A percentile compares a stretch with the other conserved stretches of the same genome.
Evolutionary conservation across 768 basidiomycete species (phyloP).

Genomic region (Lactarius trivialis): DNA sequence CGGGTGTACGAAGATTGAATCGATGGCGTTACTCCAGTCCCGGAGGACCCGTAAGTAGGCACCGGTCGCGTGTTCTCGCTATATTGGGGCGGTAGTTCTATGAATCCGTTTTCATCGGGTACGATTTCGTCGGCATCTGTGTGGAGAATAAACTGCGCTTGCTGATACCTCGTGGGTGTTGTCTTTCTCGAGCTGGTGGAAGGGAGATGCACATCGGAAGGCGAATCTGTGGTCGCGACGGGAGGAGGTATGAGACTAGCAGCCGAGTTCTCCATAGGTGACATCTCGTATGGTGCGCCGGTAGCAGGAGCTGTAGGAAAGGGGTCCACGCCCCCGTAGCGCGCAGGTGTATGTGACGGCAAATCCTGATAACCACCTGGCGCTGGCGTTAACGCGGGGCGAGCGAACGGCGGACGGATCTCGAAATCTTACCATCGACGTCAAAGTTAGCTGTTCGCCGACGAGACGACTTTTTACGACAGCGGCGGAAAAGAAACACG

Average conservation of each 20-base stretch:
- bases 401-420: neutral
- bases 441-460: neutral
- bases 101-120: slow-evolving; percentile 44
- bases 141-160: slow-evolving; percentile 39
- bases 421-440: neutral
- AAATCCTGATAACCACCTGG: slow-evolving; percentile 3
- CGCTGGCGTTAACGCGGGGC: neutral
- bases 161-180: neutral
- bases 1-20: neutral
- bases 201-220: neutral
- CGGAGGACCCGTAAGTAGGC: neutral
- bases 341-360: neutral
- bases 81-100: slow-evolving; percentile 76
- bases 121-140: slow-evolving; percentile 58
- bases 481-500: neutral
- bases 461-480: neutral
- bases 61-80: slow-evolving; percentile 40
- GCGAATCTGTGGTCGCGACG: no score
- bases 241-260: neutral
- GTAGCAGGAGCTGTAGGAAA: neutral
- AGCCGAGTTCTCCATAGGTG: neutral
- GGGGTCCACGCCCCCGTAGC: neutral
- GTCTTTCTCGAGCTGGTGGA: neutral
- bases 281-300: neutral
- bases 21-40: neutral